Percentiles rank a stretch among this genome's conserved stretches.
These are phyloP conservation scores for Proliferodiscus dingleyae DNA, from an alignment of 2,329 filamentous ascomycete species.

Conservation along the genomic window DNA sequence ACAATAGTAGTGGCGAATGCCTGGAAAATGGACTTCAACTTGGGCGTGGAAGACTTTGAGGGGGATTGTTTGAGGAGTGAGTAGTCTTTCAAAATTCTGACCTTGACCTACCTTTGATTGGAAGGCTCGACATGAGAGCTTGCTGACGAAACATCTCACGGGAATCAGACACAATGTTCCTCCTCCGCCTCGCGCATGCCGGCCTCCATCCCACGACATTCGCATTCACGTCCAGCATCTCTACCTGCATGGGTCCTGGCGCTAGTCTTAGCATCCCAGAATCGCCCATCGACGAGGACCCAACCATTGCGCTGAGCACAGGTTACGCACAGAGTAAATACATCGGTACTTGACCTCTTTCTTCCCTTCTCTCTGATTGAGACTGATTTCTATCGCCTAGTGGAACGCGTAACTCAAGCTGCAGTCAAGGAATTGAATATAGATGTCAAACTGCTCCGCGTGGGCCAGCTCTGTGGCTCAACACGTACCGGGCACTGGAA, in stretches of 20 bases:
- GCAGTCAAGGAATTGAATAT: slow-evolving; percentile 13
- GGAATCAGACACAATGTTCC: slow-evolving; percentile 28
- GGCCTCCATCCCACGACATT: slow-evolving; percentile 21
- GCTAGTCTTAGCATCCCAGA: slow-evolving; percentile 15
- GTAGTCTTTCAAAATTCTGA: slow-evolving; percentile 1
- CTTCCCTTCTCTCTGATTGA: background rate
- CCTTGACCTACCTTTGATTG: no score
- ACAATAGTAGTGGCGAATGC: slow-evolving; percentile 29
- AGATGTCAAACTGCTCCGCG: slow-evolving; percentile 21
- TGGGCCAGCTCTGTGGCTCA: slow-evolving; percentile 26
- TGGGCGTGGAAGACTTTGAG: slow-evolving; percentile 28
- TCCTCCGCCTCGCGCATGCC: slow-evolving; percentile 26
- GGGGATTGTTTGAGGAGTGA: slow-evolving; percentile 29
- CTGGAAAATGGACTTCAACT: slow-evolving; percentile 32
- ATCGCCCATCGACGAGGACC: slow-evolving; percentile 18
- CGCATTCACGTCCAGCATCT: slow-evolving; percentile 27
- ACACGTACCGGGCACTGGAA: slow-evolving; percentile 25
- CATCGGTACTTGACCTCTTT: slow-evolving; percentile 16
- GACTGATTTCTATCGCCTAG: slow-evolving; percentile 4
- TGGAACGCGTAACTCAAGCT: slow-evolving; percentile 25
- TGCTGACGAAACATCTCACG: no score
- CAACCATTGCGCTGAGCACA: slow-evolving; percentile 18
- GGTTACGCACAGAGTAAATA: slow-evolving; percentile 30
- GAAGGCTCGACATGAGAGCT: no score
- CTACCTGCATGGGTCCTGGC: slow-evolving; percentile 24